These are phyloP conservation scores for Fusarium mexicanum DNA, from an alignment of 2,329 filamentous ascomycete species.

Conservation along the genomic window DNA sequence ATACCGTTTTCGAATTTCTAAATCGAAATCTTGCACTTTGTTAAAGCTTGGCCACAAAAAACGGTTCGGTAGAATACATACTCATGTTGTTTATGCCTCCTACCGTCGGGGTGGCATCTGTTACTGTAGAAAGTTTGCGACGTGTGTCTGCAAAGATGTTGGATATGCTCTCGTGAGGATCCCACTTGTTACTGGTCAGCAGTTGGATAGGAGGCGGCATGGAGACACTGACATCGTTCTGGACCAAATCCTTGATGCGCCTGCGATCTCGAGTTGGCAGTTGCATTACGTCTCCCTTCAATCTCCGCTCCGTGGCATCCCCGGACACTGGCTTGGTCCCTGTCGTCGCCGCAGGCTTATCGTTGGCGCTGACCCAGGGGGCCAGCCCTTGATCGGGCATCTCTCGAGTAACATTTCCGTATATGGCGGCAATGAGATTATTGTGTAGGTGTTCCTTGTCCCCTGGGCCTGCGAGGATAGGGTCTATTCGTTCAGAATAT, in stretches of 20 bases:
- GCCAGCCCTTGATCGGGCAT: slow-evolving; percentile 74
- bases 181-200: slow-evolving; percentile 54
- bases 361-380: slow-evolving; percentile 77
- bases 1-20: slow-evolving; percentile 74
- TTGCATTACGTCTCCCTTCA: slow-evolving; percentile 77
- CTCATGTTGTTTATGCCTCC: slow-evolving; percentile 83
- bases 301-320: slow-evolving; percentile 70
- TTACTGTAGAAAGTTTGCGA: slow-evolving; percentile 56
- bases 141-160: slow-evolving; percentile 63
- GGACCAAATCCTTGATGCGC: slow-evolving; percentile 71
- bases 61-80: slow-evolving; percentile 53
- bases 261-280: slow-evolving; percentile 72
- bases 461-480: slow-evolving; percentile 66
- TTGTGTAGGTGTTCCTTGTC: slow-evolving; percentile 73
- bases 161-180: slow-evolving; percentile 64
- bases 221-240: slow-evolving; percentile 65
- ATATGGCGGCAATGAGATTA: slow-evolving; percentile 72
- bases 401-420: slow-evolving; percentile 75
- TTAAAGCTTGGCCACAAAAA: slow-evolving; percentile 24
- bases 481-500: slow-evolving; percentile 67
- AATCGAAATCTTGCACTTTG: slow-evolving; percentile 64
- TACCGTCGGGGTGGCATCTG: slow-evolving; percentile 75
- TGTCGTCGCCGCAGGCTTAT: slow-evolving; percentile 67
- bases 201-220: not conserved
- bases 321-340: slow-evolving; percentile 71